Evolutionary conservation across 495 filamentous ascomycete species (phyloP).

Genomic region (Podospora australis): DNA sequence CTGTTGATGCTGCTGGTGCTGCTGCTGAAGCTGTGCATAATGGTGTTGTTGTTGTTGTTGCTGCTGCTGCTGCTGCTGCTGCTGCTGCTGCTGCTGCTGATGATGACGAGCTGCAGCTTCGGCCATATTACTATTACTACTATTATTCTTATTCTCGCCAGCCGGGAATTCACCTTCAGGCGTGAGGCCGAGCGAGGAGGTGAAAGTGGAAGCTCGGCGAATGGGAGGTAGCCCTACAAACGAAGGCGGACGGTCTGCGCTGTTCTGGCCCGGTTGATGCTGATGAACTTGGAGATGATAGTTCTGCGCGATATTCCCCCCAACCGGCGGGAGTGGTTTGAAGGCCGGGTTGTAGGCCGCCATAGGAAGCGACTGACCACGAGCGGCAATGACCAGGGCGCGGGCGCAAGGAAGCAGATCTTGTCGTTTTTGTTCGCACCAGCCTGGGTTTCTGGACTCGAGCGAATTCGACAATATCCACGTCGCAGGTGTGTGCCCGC

Average conservation of each 20-base stretch:
- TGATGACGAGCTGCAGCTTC: no score
- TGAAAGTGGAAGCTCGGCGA: slow-evolving; percentile 46
- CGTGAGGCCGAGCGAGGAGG: slow-evolving; percentile 27
- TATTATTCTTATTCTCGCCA: slow-evolving; percentile 1
- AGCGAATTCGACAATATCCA: no score
- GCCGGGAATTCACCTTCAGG: slow-evolving; percentile 18
- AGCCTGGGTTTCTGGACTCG: no score
- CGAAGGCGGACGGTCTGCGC: slow-evolving; percentile 27
- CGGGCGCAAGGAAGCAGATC: no score
- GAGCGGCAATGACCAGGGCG: background rate
- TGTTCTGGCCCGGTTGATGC: slow-evolving; percentile 9
- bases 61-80: slow-evolving; percentile 2
- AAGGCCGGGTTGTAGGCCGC: slow-evolving; percentile 30
- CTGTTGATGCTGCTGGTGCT: slow-evolving; percentile 1
- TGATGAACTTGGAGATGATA: slow-evolving; percentile 3
- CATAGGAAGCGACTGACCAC: slow-evolving; percentile 24
- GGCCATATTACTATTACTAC: slow-evolving; percentile 2
- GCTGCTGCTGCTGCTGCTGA: slow-evolving; percentile 9
- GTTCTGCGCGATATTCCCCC: slow-evolving; percentile 20
- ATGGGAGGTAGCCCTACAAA: slow-evolving; percentile 46
- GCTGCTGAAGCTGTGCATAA: slow-evolving; percentile 9
- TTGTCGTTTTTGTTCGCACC: no score
- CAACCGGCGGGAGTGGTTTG: slow-evolving; percentile 17
- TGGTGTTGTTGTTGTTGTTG: slow-evolving; percentile 8
- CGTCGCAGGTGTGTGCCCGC: no score